Base-by-base conservation (phyloP, 441 rosid genomes). In the Adansonia rubrostipa region DNA sequence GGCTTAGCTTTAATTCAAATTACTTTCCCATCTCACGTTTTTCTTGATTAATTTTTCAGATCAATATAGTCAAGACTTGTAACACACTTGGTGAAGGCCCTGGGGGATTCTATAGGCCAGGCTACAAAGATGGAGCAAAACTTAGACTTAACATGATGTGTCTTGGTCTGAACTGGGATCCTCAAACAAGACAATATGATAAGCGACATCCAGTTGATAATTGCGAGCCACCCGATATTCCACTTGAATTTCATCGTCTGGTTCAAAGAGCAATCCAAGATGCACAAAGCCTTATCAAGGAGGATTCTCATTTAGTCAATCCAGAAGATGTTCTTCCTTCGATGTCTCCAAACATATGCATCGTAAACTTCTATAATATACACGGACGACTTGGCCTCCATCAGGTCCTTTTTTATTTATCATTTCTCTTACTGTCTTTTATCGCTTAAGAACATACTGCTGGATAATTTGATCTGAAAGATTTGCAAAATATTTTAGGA, bases 301-400 rank as follows among this genome's bases (percentile, higher is more conserved):
- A 56, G 24, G 79, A 78, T 9, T 65, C 74, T 14, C 4, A 48
- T 5, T 7, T 36, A 20, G 70, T 33, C 67, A 79, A 79, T 44
- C 83, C 80, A 1, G 79, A 80, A 77, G 66, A 65, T 13, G 40
- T 79, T 17, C 82, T 87, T 64, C 92, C 92, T 13, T 50, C 73
- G n/a, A 84, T 88, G 82, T 83, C 82, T 64, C 88, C 90, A 22
- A 75, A 85, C 80, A 79, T 82, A 77, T 82, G 92, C 85, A 87
- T 88, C 5, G 76, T 80, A 13, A 87, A 87, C 80, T 88, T 85
- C 58, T 87, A 88, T 76, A 53, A 70, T 42, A 75, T 69, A 53
- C 68, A 63, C 2, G 88, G 88, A 33, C 80, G 84, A 69, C 87
- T 85, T 4, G 90, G 92, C 50, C 87, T 88, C 62, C 89, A 85